Percentiles rank a stretch among this genome's conserved stretches.
Evolutionary conservation across 164 flowering plant species (phyloP).

Genomic region (Annona squamosa): DNA sequence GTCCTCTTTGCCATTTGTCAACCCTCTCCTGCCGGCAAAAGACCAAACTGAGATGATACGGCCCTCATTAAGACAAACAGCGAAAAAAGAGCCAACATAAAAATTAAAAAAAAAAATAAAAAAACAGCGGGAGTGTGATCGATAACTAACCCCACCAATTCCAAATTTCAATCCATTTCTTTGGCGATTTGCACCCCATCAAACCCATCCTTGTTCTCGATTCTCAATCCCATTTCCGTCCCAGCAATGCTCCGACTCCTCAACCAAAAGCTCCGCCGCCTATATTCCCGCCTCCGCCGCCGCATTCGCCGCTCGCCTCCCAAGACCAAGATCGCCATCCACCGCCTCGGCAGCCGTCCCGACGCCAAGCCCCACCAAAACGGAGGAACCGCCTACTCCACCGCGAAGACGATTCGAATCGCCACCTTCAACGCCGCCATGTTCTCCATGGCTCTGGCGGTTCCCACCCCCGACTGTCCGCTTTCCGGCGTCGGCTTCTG

Average conservation of each 20-base stretch:
- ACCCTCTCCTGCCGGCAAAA: not conserved
- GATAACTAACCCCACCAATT: not conserved
- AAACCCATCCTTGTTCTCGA: not conserved
- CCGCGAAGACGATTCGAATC: conserved; percentile 40
- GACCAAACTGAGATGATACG: not conserved
- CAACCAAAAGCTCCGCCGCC: conserved; percentile 31
- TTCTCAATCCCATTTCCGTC: conserved; percentile 6
- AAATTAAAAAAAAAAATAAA: too few species aligned
- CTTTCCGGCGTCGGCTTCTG: conserved; percentile 7
- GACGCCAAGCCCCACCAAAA: conserved; percentile 15
- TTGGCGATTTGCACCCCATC: not conserved
- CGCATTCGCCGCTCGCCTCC: conserved; percentile 30
- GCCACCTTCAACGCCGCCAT: conserved; percentile 87
- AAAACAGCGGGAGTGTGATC: not conserved
- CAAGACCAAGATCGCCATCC: conserved; percentile 50
- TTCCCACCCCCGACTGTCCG: conserved; percentile 29
- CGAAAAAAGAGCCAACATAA: too few species aligned
- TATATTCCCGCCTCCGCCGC: conserved; percentile 48
- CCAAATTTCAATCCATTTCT: not conserved
- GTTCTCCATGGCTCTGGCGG: conserved; percentile 84
- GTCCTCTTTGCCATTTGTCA: not conserved
- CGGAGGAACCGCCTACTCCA: conserved; percentile 9
- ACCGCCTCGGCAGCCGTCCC: conserved; percentile 40
- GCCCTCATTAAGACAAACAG: not conserved
- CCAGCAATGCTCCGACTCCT: conserved; percentile 26